Conservation (phyloP, 2,329 filamentous ascomycete genomes). For the Claviceps spartinae region DNA sequence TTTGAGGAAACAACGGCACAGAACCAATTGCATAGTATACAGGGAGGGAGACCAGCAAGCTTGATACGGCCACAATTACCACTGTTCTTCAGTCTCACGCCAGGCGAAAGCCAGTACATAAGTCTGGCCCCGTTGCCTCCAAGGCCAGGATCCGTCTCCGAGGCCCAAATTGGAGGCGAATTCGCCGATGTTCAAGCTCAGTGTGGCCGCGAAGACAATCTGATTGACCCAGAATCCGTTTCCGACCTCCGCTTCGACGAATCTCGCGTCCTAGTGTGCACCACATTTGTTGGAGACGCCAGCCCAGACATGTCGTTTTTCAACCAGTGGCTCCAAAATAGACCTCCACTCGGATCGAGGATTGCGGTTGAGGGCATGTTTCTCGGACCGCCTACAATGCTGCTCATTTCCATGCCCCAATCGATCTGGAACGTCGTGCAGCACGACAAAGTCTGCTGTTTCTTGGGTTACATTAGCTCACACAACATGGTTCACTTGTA, state of each 20-base stretch:
- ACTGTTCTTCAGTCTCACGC: slow-evolving; percentile 41
- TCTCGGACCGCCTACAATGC: slow-evolving; percentile 50
- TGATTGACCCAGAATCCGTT: slow-evolving; percentile 34
- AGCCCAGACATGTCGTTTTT: slow-evolving; percentile 54
- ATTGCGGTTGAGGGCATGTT: slow-evolving; percentile 57
- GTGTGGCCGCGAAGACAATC: slow-evolving; percentile 21
- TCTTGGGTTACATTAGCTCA: slow-evolving; percentile 50
- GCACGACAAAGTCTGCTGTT: slow-evolving; percentile 53
- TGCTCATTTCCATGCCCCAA: slow-evolving; percentile 52
- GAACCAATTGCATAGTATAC: slow-evolving; percentile 30
- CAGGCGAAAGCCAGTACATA: slow-evolving; percentile 38
- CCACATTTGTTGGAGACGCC: slow-evolving; percentile 51
- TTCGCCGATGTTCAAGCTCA: slow-evolving; percentile 10
- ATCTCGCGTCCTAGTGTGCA: slow-evolving; percentile 49
- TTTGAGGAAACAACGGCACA: slow-evolving; percentile 40
- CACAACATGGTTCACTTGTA: slow-evolving; percentile 55
- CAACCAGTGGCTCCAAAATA: slow-evolving; percentile 50
- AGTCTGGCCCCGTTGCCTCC: slow-evolving; percentile 35
- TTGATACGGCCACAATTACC: slow-evolving; percentile 30
- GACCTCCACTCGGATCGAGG: slow-evolving; percentile 40
- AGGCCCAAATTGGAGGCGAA: slow-evolving; percentile 16
- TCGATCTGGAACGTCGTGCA: slow-evolving; percentile 51
- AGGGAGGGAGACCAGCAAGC: slow-evolving; percentile 30
- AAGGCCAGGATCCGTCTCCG: slow-evolving; percentile 15
- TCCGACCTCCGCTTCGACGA: slow-evolving; percentile 48